Evolutionary conservation across 1,284 basidiomycete species (phyloP), one percentile per base, ranked within the genome.

Genomic region (Coriolopsis trogii): DNA sequence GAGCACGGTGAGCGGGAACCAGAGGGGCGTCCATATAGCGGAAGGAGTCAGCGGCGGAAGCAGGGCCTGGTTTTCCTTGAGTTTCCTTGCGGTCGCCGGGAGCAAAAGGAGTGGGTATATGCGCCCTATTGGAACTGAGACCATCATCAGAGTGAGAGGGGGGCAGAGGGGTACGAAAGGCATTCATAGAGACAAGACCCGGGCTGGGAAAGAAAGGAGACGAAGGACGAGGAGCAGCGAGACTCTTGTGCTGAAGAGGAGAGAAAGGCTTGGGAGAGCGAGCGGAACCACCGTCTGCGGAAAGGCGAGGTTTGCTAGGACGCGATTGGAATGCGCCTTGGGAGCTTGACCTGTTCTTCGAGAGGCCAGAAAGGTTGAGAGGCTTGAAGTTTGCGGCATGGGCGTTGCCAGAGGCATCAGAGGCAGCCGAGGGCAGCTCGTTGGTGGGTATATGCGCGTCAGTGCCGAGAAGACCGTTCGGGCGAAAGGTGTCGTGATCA

Each of bases 281-380:
- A 41, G 36, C 18, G 26, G 55, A 13, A 4, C 13, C 21, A 25
- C 44, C 41, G 12, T 65, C 64, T 23, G 58, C 30, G n/a, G 60
- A 58, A 18, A 50, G 46, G 33, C 56, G 59, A 41, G 57, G 15
- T 29, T 58, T 55, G 18, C 10, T 31, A 18, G 52, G 34, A 6
- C 23, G 28, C 13, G 29, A 34, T 31, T 10, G 6, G 33, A 16
- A 31, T 12, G 33, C 20, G 9, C 28, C 20, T 9, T 46, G 41
- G 20, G 46, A 23, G 45, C 24, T 13, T 31, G 41, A 41, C 44
- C 61, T 63, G 18, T 46, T 56, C 47, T 63, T 66, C 2, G 44
- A 36, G 24, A 68, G 51, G 4, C 51, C 54, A n/a, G 63, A 53
- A 16, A 66, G 47, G 31, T 68, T 68, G 24, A 68, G 59, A 41